These are phyloP conservation scores for Pyrenopolyporus hunteri DNA, from an alignment of 495 filamentous ascomycete species.

Conservation along the genomic window DNA sequence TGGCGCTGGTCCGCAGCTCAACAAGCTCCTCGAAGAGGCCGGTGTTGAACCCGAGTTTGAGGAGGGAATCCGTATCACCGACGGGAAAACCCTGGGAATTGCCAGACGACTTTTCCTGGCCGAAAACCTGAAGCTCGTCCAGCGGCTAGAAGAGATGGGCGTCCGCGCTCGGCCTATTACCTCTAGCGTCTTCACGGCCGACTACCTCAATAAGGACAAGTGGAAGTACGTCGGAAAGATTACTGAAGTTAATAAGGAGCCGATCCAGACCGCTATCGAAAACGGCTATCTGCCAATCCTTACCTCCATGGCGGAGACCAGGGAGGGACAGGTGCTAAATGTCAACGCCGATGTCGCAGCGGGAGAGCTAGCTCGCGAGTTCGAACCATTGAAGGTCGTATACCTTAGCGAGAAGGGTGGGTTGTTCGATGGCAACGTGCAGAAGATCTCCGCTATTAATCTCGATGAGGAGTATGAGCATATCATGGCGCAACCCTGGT, in stretches of 20 bases:
- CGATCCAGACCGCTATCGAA: constrained; percentile 90
- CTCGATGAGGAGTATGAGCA: constrained; percentile 96
- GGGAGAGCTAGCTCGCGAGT: constrained; percentile 84
- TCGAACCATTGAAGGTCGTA: constrained; percentile 97
- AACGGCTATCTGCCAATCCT: constrained; percentile 93
- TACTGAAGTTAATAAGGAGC: constrained; percentile 86
- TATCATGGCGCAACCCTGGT: constrained; percentile 95
- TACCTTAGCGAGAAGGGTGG: constrained; percentile 98
- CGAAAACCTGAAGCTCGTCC: constrained; percentile 94
- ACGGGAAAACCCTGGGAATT: constrained; percentile 91
- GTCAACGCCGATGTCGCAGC: constrained; percentile 98
- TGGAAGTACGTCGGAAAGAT: constrained; percentile 96
- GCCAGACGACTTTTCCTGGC: constrained; percentile 91
- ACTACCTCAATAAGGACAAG: constrained; percentile 93
- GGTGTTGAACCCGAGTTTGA: constrained; percentile 96
- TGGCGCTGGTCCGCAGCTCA: constrained; percentile 94
- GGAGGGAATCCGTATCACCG: constrained; percentile 94
- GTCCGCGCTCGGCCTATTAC: constrained; percentile 91
- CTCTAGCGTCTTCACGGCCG: constrained; percentile 90
- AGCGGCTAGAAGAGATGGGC: constrained; percentile 89
- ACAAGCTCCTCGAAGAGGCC: constrained; percentile 87
- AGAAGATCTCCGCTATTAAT: constrained; percentile 98
- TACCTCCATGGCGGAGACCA: constrained; percentile 95
- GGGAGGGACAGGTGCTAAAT: constrained; percentile 92
- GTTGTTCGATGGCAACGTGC: constrained; percentile 89